Percentiles rank a stretch among this genome's conserved stretches.
phyloP scores from a whole-genome alignment of 73 alveolate species.

The Tetrahymena malaccensis region DNA sequence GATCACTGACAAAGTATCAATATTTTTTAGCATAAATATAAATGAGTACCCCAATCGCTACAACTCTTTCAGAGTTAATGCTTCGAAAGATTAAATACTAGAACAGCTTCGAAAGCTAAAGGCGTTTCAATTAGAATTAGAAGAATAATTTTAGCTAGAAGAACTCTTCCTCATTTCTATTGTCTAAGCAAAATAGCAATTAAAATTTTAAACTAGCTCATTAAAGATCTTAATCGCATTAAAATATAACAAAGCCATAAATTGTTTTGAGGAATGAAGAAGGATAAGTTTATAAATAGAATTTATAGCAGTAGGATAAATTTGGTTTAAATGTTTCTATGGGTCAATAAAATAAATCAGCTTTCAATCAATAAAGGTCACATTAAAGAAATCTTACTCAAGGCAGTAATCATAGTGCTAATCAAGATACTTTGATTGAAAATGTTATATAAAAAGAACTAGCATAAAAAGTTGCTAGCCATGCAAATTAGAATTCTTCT shows the following conservation, averaged over 20 bases:
- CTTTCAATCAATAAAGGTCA: not conserved
- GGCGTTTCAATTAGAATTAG: not conserved
- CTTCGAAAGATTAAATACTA: not conserved
- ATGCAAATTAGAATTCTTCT: not conserved
- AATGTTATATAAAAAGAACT: no score
- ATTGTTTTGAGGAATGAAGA: not conserved
- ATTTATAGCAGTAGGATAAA: not conserved
- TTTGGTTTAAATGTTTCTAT: not conserved
- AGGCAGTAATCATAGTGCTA: not conserved
- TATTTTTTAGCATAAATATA: not conserved
- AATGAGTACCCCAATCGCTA: not conserved
- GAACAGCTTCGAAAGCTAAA: not conserved
- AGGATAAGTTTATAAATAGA: not conserved
- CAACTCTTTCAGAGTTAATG: not conserved
- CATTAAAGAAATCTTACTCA: not conserved
- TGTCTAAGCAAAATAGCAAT: not conserved
- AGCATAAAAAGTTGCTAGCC: not conserved
- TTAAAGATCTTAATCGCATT: not conserved
- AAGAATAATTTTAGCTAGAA: not conserved
- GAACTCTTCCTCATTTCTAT: not conserved
- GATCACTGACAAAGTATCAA: not conserved
- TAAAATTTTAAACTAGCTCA: not conserved
- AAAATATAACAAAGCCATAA: not conserved
- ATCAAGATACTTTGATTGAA: not conserved
- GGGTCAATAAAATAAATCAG: not conserved